Evolutionary conservation across 2,329 filamentous ascomycete genomes (phyloP), one percentile per base, ranked within the genome.

Genomic region (Colletotrichum horii): DNA sequence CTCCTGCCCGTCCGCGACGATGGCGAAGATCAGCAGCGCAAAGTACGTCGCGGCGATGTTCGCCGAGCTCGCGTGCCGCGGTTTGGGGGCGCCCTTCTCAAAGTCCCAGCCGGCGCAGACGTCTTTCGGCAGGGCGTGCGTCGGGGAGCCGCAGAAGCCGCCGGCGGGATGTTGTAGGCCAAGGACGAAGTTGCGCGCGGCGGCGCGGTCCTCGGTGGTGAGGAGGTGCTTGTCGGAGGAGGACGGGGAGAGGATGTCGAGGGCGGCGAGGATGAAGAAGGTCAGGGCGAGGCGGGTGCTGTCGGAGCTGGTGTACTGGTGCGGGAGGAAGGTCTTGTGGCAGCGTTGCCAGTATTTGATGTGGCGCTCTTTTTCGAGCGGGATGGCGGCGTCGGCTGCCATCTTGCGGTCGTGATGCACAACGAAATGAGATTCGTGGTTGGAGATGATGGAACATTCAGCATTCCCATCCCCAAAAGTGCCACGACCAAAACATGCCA

Each of bases 271-370:
- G 79, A 94, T 96, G 88, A 99, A 98, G 87, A 94, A 98, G 79
- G 93, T 96, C 70, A 98, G 92, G 7, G 94, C 94, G 88, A 98
- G 94, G 80, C 97, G 96, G 80, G 94, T 96, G 79, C 95, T 95
- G 86, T 99, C 97, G 83, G 94, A 97, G 83, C 93, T 90, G 19
- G 95, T 97, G 87, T 98, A 99, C 77, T 92, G 89, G 61, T 93
- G 90, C 0, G 97, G 97, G 8, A 99, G 92, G 77, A 94, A 90
- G 28, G 93, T 94, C 83, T 94, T 94, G 78, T 97, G 90, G 83
- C 96, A 98, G 82, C 96, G 93, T 78, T 96, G 91, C 93, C 96
- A 99, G 90, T 98, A 99, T 82, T 94, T 95, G 82, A 97, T 88
- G 83, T 99, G 97, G 73, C 89, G 90, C 64, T 91, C 87, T 74